Conservation (phyloP, 208 protist genomes). For the Strigomonas galati region DNA sequence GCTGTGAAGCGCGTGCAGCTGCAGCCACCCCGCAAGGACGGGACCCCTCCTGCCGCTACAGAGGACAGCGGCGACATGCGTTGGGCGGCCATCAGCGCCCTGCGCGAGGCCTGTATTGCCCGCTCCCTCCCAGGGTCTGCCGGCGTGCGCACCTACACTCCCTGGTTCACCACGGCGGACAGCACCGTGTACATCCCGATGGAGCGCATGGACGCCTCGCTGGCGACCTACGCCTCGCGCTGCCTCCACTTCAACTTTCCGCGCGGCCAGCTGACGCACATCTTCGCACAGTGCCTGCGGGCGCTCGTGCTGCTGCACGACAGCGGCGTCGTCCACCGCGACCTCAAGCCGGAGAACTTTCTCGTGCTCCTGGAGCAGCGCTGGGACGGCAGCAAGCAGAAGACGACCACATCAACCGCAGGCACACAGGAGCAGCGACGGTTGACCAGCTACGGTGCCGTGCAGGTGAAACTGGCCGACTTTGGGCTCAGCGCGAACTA, state of each 20-base stretch:
- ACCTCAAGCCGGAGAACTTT: no score
- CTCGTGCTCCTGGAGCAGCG: no score
- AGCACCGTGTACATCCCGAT: slow-evolving; percentile 8
- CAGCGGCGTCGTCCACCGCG: slow-evolving; percentile 71
- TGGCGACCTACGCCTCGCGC: not conserved
- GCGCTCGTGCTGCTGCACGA: slow-evolving; percentile 84
- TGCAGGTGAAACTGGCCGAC: slow-evolving; percentile 8
- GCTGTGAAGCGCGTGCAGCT: not conserved
- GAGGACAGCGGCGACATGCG: not conserved
- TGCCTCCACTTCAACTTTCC: not conserved
- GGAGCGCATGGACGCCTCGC: slow-evolving; percentile 1
- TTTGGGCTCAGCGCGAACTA: not conserved
- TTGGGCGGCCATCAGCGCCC: not conserved
- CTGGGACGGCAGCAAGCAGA: no score
- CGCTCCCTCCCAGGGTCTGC: not conserved
- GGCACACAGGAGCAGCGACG: no score
- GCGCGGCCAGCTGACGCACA: not conserved
- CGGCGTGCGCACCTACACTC: slow-evolving; percentile 3
- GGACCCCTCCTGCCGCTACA: no score
- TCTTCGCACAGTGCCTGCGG: slow-evolving; percentile 85
- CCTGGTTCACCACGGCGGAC: not conserved
- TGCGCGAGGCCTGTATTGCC: not conserved
- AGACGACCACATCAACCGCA: no score
- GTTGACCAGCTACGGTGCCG: not conserved
- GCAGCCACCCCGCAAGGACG: no score